Percentiles rank a stretch among this genome's conserved stretches.
phyloP scores from a whole-genome alignment of 164 flowering plant genomes.

The Dillenia suffruticosa region DNA sequence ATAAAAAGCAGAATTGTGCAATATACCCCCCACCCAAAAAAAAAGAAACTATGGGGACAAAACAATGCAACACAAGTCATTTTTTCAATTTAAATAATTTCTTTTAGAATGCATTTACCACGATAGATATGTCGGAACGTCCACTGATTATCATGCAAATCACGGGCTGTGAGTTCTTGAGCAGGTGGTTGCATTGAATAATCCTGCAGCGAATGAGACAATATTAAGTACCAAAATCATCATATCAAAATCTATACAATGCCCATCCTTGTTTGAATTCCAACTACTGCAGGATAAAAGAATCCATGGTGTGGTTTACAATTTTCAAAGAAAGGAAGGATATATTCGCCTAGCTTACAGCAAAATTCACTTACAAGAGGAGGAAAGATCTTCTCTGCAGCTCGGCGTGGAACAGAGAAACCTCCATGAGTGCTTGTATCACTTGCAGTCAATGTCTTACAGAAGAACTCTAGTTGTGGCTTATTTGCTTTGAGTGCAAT shows the following conservation, averaged over 20 bases:
- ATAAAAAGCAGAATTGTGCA: no score
- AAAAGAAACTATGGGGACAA: not conserved
- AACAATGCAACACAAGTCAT: not conserved
- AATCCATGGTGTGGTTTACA: no score
- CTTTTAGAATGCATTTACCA: slow-evolving; percentile 38
- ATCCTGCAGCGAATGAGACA: slow-evolving; percentile 47
- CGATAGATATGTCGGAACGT: slow-evolving; percentile 92
- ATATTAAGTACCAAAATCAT: not conserved
- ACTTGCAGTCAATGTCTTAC: slow-evolving; percentile 96
- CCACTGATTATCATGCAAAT: slow-evolving; percentile 88
- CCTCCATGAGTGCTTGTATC: slow-evolving; percentile 99
- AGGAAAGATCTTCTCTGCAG: slow-evolving; percentile 98
- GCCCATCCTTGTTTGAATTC: no score
- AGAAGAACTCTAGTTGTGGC: slow-evolving; percentile 90
- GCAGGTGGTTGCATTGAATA: slow-evolving; percentile 95
- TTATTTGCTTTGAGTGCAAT: slow-evolving; percentile 68
- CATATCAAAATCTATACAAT: no score
- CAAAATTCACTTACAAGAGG: slow-evolving; percentile 55
- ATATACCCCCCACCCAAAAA: no score
- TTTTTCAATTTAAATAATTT: not conserved
- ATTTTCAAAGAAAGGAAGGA: no score
- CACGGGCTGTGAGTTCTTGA: slow-evolving; percentile 86
- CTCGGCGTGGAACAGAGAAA: slow-evolving; percentile 99
- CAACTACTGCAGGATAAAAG: no score
- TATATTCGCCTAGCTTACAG: no score